Conservation (phyloP, 305 asterid genomes). For the Ilex paraguariensis region DNA sequence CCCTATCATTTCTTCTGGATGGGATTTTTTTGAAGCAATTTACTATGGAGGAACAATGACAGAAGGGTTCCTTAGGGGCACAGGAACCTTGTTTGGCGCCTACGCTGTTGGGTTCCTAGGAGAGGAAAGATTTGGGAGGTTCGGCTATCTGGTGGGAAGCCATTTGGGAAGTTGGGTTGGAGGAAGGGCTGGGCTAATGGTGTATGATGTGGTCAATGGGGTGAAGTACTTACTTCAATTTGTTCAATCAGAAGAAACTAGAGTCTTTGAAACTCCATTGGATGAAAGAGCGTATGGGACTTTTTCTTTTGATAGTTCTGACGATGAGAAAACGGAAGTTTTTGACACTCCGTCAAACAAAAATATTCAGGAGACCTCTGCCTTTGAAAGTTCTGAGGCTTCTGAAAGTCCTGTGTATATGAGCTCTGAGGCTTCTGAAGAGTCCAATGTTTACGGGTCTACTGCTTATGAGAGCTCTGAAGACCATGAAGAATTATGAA, state of each 20-base stretch:
- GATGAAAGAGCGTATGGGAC: neutral
- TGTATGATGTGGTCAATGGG: slow-evolving; percentile 72
- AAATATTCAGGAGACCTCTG: slow-evolving; percentile 12
- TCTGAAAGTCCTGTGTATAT: slow-evolving; percentile 12
- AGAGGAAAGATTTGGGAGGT: slow-evolving; percentile 74
- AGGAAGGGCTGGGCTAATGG: slow-evolving; percentile 78
- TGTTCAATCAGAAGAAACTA: slow-evolving; percentile 29
- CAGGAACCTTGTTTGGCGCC: slow-evolving; percentile 81
- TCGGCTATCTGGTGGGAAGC: slow-evolving; percentile 87
- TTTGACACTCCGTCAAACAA: slow-evolving; percentile 5
- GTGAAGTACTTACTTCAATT: slow-evolving; percentile 47
- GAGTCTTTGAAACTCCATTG: slow-evolving; percentile 19
- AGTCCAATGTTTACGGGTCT: slow-evolving; percentile 26
- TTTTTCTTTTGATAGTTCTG: no score
- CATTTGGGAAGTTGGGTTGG: slow-evolving; percentile 90
- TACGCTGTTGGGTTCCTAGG: slow-evolving; percentile 64
- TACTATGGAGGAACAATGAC: slow-evolving; percentile 82
- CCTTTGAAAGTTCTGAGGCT: slow-evolving; percentile 23
- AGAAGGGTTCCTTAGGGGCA: slow-evolving; percentile 87
- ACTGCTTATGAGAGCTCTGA: slow-evolving; percentile 30
- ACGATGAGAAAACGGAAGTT: no score
- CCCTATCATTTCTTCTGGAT: slow-evolving; percentile 86
- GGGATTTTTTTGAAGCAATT: slow-evolving; percentile 94
- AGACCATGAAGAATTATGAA: slow-evolving; percentile 52
- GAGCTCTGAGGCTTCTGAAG: slow-evolving; percentile 17